Base-by-base conservation (phyloP, 179 eudicot genomes). In the Corrigiola litoralis region DNA sequence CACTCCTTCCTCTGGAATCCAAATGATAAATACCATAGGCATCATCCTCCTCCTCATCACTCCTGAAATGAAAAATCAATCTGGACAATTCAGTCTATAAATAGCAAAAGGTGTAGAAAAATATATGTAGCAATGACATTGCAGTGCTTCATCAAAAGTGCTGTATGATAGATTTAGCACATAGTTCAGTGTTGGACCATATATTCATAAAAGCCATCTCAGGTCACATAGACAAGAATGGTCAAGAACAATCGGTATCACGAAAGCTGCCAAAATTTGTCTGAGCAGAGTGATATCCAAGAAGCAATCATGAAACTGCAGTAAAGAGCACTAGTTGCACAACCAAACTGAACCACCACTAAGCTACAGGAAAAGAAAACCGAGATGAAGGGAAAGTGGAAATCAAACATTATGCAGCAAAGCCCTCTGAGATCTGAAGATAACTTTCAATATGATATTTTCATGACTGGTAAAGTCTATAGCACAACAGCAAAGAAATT, bases 41-140 rank as follows among this genome's bases (percentile, higher is more conserved):
- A 48, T 86, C 89, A 46, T 81, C 84, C n/a, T 90, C 85, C 5
- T 82, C 87, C 13, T 83, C 86, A 69, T 67, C 62, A 68, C 83
- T 81, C 85, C 95, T 90, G 82, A 41, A 41, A 68, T 17, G 72
- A 58, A 27, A 78, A 27, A 20, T 63, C 53, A 45, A 48, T 40
- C 62, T 74, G 42, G 64, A 42, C 36, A 61, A 58, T 54, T 51
- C 28, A 70, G 37, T 17, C 46, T 56, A 65, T 5, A 16, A 49
- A 11, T 61, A 40, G 29, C 49, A 49, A 36, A 13, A 73, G 55
- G 55, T 12, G 40, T 5, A 29, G 61, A 34, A 6, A 55, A 58
- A 27, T n/a, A 25, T 58, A 50, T 60, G 21, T 42, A 31, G 41
- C 16, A 10, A 55, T 34, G 21, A 27, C 37, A 45, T 17, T 33